Evolutionary conservation across 1,284 basidiomycete genomes (phyloP).

Genomic region (Lentinula novae-zelandiae): DNA sequence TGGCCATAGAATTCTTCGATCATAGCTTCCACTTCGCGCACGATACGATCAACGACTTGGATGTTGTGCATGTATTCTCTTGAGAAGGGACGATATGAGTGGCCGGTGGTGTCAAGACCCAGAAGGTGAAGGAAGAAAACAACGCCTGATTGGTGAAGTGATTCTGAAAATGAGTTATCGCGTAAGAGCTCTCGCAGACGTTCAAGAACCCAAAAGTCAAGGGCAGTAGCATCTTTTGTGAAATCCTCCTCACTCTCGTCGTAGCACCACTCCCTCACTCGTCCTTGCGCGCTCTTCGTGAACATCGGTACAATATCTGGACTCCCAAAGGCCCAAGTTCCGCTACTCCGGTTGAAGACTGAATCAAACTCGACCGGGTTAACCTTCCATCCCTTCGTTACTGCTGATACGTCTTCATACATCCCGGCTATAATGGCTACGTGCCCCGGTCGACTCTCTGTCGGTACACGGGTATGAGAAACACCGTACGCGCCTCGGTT

Average conservation of each 20-base stretch:
- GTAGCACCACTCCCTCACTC: slow-evolving; percentile 77
- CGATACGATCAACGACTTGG: slow-evolving; percentile 76
- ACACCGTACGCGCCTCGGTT: slow-evolving; percentile 76
- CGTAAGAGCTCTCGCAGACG: slow-evolving; percentile 56
- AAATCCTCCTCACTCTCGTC: slow-evolving; percentile 81
- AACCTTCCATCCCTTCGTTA: slow-evolving; percentile 89
- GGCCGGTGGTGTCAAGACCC: slow-evolving; percentile 86
- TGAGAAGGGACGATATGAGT: slow-evolving; percentile 85
- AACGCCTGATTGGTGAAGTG: slow-evolving; percentile 51
- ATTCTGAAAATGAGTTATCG: slow-evolving; percentile 55
- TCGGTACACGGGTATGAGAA: slow-evolving; percentile 86
- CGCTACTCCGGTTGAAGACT: slow-evolving; percentile 79
- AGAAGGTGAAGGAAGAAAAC: slow-evolving; percentile 86
- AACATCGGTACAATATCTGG: slow-evolving; percentile 94
- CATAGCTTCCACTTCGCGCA: slow-evolving; percentile 63
- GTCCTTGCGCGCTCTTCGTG: slow-evolving; percentile 68
- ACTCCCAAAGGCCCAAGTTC: slow-evolving; percentile 83
- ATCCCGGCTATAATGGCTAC: slow-evolving; percentile 92
- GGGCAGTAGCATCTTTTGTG: slow-evolving; percentile 78
- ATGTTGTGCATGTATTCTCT: slow-evolving; percentile 89
- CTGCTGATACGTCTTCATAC: slow-evolving; percentile 92
- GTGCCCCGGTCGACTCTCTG: slow-evolving; percentile 86
- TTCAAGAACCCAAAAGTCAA: slow-evolving; percentile 82
- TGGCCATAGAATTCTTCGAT: slow-evolving; percentile 59
- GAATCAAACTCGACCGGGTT: slow-evolving; percentile 91